A percentile compares a stretch with the other conserved stretches of the same genome.
These are phyloP conservation scores for Phytophthora constricta DNA, from an alignment of 352 stramenopile species.

Conservation along the genomic window DNA sequence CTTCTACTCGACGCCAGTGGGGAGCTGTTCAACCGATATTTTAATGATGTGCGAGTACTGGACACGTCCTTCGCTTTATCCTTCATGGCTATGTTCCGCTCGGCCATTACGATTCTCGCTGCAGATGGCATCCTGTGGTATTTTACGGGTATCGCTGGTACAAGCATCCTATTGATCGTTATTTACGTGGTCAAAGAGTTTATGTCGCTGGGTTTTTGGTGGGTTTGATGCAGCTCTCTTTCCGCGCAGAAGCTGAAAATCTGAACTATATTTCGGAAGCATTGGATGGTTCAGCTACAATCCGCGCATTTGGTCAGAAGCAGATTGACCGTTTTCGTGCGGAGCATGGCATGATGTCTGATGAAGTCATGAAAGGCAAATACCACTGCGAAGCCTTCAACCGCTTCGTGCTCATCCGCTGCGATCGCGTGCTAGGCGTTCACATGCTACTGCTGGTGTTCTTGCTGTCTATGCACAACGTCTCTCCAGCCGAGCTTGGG, in stretches of 20 bases:
- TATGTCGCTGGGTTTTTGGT: constrained; percentile 38
- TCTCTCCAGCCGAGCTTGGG: constrained; percentile 41
- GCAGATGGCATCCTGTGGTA: constrained; percentile 46
- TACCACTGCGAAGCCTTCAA: constrained; percentile 40
- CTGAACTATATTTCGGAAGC: constrained; percentile 56
- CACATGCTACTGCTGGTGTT: constrained; percentile 47
- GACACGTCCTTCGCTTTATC: constrained; percentile 37
- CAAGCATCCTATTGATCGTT: constrained; percentile 41
- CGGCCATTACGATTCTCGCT: constrained; percentile 34
- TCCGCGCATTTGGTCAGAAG: constrained; percentile 42
- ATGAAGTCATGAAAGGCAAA: constrained; percentile 37
- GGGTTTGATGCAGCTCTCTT: constrained; percentile 41
- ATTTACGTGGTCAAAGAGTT: constrained; percentile 46
- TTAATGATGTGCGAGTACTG: constrained; percentile 41
- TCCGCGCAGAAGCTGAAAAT: constrained; percentile 43
- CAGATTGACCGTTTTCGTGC: constrained; percentile 39
- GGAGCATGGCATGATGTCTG: constrained; percentile 41
- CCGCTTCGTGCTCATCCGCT: constrained; percentile 45
- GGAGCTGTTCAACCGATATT: constrained; percentile 57
- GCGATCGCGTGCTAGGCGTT: constrained; percentile 41
- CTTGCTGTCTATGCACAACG: constrained; percentile 41
- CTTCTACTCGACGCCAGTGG: constrained; percentile 55
- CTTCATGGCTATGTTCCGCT: constrained; percentile 44
- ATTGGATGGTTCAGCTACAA: constrained; percentile 41
- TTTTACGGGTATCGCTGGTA: constrained; percentile 39